Percentiles rank a stretch among this genome's conserved stretches.
Evolutionary conservation across 495 filamentous ascomycete genomes (phyloP).

Genomic region (Bryoglossum gracile): DNA sequence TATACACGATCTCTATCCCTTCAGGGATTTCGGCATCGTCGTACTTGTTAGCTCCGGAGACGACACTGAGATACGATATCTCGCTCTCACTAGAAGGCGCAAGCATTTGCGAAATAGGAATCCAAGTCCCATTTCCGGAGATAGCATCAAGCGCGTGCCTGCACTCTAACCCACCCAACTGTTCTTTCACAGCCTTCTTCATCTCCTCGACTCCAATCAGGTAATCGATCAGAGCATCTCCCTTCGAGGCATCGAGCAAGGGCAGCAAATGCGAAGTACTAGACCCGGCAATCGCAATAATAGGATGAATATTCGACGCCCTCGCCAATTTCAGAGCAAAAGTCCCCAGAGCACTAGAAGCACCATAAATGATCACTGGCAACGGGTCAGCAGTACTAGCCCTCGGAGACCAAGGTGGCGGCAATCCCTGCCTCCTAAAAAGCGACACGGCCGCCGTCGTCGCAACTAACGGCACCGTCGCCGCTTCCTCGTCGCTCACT

Average conservation of each 20-base stretch:
- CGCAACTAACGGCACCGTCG: conserved; percentile 62
- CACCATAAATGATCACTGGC: conserved; percentile 64
- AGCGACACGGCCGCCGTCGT: conserved; percentile 62
- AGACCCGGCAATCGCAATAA: conserved; percentile 62
- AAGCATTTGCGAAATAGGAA: conserved; percentile 26
- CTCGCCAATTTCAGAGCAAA: conserved; percentile 59
- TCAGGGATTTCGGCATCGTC: conserved; percentile 8
- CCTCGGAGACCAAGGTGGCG: conserved; percentile 53
- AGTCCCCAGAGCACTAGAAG: conserved; percentile 54
- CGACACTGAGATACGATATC: too few species aligned
- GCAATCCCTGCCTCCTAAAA: conserved; percentile 47
- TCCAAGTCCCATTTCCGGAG: conserved; percentile 41
- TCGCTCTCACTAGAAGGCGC: conserved; percentile 27
- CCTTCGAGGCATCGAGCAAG: conserved; percentile 54
- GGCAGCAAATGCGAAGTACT: conserved; percentile 48
- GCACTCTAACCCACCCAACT: conserved; percentile 21
- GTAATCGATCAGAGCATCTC: conserved; percentile 68
- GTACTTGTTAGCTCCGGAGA: conserved; percentile 41
- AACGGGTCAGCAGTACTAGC: conserved; percentile 30
- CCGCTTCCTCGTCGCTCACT: conserved; percentile 49
- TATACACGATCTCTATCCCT: background rate
- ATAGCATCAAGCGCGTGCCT: conserved; percentile 52
- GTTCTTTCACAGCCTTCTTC: conserved; percentile 38
- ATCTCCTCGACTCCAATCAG: conserved; percentile 49
- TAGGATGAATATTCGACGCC: conserved; percentile 59